phyloP scores from a whole-genome alignment of 306 rosid species.

The Sophora flavescens region DNA sequence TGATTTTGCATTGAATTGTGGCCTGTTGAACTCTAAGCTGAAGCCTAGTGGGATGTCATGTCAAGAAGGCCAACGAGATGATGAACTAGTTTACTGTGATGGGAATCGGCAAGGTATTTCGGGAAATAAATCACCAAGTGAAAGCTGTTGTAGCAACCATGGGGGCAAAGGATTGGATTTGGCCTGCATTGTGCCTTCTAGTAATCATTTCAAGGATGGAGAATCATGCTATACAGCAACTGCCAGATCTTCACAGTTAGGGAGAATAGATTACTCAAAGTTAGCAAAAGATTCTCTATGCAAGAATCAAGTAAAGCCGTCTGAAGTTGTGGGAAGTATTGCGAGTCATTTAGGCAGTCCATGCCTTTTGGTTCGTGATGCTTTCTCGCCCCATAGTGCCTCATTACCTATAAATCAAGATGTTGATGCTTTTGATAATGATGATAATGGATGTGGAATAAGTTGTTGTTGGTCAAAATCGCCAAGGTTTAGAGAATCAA shows the following conservation, averaged over 20 bases:
- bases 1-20: slow-evolving; percentile 49
- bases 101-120: slow-evolving; percentile 35
- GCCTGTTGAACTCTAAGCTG: slow-evolving; percentile 47
- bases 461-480: slow-evolving; percentile 77
- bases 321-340: slow-evolving; percentile 48
- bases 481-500: slow-evolving; percentile 68
- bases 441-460: slow-evolving; percentile 64
- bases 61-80: slow-evolving; percentile 45
- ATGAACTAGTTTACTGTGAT: slow-evolving; percentile 43
- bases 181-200: slow-evolving; percentile 43
- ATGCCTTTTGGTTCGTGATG: slow-evolving; percentile 52
- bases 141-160: slow-evolving; percentile 55
- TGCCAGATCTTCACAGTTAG: slow-evolving; percentile 48
- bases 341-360: slow-evolving; percentile 60
- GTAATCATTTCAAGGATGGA: slow-evolving; percentile 54
- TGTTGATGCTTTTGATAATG: slow-evolving; percentile 51
- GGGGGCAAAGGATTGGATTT: slow-evolving; percentile 53
- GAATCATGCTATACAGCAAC: slow-evolving; percentile 42
- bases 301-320: slow-evolving; percentile 48
- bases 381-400: slow-evolving; percentile 47
- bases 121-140: slow-evolving; percentile 51
- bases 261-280: slow-evolving; percentile 48
- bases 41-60: slow-evolving; percentile 44
- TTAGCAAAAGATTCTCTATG: slow-evolving; percentile 37
- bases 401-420: slow-evolving; percentile 49